Evolutionary conservation across 805 yeast species (phyloP), one percentile per base, ranked within the genome.

Genomic region (Cyberlindnera xishuangbannaensis): DNA sequence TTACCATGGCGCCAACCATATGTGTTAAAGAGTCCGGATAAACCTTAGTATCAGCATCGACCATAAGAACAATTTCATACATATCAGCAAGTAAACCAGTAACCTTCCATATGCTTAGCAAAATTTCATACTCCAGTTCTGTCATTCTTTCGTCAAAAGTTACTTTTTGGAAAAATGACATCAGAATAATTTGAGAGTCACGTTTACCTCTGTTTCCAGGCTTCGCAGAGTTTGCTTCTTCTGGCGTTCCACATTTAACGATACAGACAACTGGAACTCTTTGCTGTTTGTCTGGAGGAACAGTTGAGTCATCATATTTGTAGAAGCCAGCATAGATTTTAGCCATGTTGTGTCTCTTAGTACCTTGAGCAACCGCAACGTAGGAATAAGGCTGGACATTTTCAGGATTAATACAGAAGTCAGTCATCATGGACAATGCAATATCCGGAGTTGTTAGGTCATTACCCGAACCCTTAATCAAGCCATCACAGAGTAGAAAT

Each of bases 161-260:
- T 14, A 87, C 72, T 48, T 77, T 80, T 59, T 87, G 95, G 51
- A 87, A 67, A 59, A 87, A 87, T 0, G 90, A 78, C 96, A 87
- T 87, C 48, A 87, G 65, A 41, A 87, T 79, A 39, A 87, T 78
- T 58, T 87, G 97, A 15, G 96, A 84, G 55, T 87, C 97, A 63
- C 97, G 83, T 59, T 87, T 87, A 61, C 97, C 97, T 68, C 97
- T 78, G 57, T 87, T 87, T 46, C 97, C 97, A 5, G 95, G 95
- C 53, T 78, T 80, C 3, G 78, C 65, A 4, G 79, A 66, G 11
- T 70, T 68, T 20, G 74, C 78, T 56, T 86, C 95, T 15, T 68
- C 78, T 10, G 86, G 85, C 0, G 95, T 80, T 40, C 97, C 97
- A 59, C 94, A 83, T 56, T 87, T 87, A 19, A 84, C 94, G 48